Conservation (phyloP, 2,329 filamentous ascomycete species). For the Cadophora malorum region DNA sequence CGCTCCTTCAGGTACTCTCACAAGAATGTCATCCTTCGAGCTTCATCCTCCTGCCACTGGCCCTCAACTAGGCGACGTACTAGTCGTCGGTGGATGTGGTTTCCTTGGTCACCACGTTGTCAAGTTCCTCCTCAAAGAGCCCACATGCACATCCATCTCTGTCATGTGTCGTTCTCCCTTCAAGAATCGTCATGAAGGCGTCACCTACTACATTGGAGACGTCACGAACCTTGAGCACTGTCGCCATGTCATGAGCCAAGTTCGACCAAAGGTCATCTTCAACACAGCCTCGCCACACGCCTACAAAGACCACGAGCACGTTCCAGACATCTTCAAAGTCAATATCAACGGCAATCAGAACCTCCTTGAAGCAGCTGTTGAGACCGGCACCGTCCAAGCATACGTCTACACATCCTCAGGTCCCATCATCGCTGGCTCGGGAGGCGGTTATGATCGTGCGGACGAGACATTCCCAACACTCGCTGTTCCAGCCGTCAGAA, state of each 20-base stretch:
- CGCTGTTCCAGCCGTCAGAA: conserved; percentile 31
- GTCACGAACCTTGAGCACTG: conserved; percentile 53
- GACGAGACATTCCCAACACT: conserved; percentile 35
- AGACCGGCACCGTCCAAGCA: conserved; percentile 54
- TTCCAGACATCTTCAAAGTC: conserved; percentile 47
- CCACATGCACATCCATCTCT: conserved; percentile 51
- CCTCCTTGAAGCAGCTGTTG: conserved; percentile 53
- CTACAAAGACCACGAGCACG: conserved; percentile 40
- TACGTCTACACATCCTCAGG: conserved; percentile 38
- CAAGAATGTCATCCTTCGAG: conserved; percentile 22
- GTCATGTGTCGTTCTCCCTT: conserved; percentile 53
- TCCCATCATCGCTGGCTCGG: conserved; percentile 34
- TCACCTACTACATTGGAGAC: conserved; percentile 57
- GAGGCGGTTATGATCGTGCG: conserved; percentile 35
- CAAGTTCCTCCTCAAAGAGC: conserved; percentile 48
- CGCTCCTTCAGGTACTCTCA: conserved; percentile 15
- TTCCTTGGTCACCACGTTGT: conserved; percentile 59
- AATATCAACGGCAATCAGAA: conserved; percentile 58
- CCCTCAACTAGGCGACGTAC: conserved; percentile 17
- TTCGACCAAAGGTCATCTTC: conserved; percentile 55
- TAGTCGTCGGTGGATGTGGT: conserved; percentile 37
- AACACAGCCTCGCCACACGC: conserved; percentile 56
- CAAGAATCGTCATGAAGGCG: conserved; percentile 46
- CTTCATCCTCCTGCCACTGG: conserved; percentile 3
- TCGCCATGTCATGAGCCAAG: conserved; percentile 49